Base-by-base conservation (phyloP, 1,284 basidiomycete species). In the Boletus hoseneyae region DNA sequence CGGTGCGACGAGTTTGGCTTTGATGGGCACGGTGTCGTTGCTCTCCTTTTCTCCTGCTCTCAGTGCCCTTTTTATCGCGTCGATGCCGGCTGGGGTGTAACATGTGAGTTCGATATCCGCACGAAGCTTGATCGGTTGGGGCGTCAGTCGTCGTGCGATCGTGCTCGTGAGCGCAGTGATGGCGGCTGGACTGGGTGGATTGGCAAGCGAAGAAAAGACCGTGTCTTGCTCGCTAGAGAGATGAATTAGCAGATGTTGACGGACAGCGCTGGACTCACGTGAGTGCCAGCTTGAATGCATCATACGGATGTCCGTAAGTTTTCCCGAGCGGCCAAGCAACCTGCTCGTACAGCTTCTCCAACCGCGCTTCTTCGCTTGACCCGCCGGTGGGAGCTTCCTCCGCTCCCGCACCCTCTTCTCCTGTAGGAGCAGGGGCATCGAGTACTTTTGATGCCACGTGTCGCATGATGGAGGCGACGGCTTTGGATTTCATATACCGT, bases 91-190 rank as follows among this genome's bases (percentile, higher is more conserved):
- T 52, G 94, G 95, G 6, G 89, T 90, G 71, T 97, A 99, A 72
- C 96, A 99, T 36, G 94, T 97, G 47, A 99, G 77, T 72, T 99
- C 95, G 57, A 99, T 89, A 73, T 99, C 97, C 18, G 97, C 93
- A 65, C 96, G 93, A 48, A 99, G 84, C 75, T 98, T 99, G 79
- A 99, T 96, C 11, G 97, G 95, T 70, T 99, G 97, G 12, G 96
- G 97, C 2, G 96, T 99, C 50, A 99, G 78, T 38, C 97, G 85
- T 46, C 95, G 87, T 9, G 95, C 94, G 65, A 99, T 97, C 43
- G 93, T 97, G 54, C 82, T 73, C 60, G 83, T 82, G 25, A 99
- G 80, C 52, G 93, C 79, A 23, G 75, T 71, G 43, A 86, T 74
- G 11, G 88, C 87, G 0, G 74, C 68, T 13, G 71, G 60, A 11